Evolutionary conservation across 495 filamentous ascomycete genomes (phyloP).

Genomic region (Hypoxylon lenormandii): DNA sequence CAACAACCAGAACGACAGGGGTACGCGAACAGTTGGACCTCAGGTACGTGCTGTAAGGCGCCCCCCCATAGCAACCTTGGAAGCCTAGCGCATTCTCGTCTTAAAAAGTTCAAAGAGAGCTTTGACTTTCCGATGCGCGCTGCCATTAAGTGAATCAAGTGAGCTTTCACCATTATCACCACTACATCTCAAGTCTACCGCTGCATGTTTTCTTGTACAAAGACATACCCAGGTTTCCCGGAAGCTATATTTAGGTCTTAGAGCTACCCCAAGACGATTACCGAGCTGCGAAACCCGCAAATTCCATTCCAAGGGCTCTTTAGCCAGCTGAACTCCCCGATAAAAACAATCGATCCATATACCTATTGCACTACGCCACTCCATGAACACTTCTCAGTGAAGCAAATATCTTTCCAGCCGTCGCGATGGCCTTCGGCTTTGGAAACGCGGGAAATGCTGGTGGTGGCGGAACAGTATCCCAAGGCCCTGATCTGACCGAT

Average conservation of each 20-base stretch:
- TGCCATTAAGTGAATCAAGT: constrained; percentile 15
- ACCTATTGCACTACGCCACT: constrained; percentile 9
- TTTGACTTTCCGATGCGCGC: constrained; percentile 23
- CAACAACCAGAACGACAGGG: constrained; percentile 20
- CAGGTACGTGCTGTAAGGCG: constrained; percentile 5
- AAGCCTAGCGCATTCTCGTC: constrained; percentile 26
- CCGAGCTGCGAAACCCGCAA: constrained; percentile 5
- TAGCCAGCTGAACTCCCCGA: neutral
- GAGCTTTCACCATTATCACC: constrained; percentile 16
- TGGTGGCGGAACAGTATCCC: constrained; percentile 54
- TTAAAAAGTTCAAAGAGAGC: constrained; percentile 31
- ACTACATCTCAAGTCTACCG: neutral
- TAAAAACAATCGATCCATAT: constrained; percentile 17
- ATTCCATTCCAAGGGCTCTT: neutral
- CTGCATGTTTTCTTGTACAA: constrained; percentile 1
- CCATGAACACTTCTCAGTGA: constrained; percentile 30
- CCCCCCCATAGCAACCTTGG: too few species aligned
- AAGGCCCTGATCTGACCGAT: constrained; percentile 68
- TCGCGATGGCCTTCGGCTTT: constrained; percentile 76
- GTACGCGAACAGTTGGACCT: constrained; percentile 25
- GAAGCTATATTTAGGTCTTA: neutral
- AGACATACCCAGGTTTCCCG: neutral
- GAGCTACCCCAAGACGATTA: constrained; percentile 2
- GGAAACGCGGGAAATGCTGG: constrained; percentile 49
- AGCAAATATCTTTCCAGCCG: constrained; percentile 24